Evolutionary conservation across 371 early-diverging fungal genomes (phyloP).

Genomic region (Mucor mucedo): DNA sequence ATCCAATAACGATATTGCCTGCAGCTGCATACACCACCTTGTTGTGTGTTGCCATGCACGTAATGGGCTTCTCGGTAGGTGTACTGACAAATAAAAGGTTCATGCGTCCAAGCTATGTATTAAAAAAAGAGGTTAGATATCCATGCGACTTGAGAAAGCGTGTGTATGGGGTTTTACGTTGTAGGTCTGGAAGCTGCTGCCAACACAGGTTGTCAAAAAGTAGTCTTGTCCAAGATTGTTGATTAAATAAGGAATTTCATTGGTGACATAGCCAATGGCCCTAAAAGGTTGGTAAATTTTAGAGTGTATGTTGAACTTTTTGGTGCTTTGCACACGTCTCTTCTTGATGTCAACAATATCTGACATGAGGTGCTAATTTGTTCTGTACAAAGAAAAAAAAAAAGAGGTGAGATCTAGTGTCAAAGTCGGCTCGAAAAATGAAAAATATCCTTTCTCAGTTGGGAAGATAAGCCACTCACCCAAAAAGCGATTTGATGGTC

Average conservation of each 20-base stretch:
- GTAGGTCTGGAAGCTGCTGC: constrained; percentile 87
- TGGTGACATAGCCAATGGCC: constrained; percentile 89
- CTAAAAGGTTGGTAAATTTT: constrained; percentile 85
- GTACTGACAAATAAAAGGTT: constrained; percentile 67
- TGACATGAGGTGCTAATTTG: constrained; percentile 13
- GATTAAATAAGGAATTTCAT: constrained; percentile 77
- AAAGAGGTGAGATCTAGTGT: not conserved
- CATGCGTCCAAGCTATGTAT: constrained; percentile 44
- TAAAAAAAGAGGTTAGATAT: not conserved
- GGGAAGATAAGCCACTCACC: too few relatives aligned
- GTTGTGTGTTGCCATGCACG: constrained; percentile 71
- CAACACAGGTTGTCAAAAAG: constrained; percentile 86
- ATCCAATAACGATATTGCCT: constrained; percentile 67
- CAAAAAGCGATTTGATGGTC: too few relatives aligned
- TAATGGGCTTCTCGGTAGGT: constrained; percentile 71
- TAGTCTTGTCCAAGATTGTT: constrained; percentile 80
- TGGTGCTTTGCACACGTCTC: constrained; percentile 28
- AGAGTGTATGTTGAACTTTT: constrained; percentile 34
- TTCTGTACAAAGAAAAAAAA: not conserved
- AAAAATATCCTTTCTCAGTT: too few relatives aligned
- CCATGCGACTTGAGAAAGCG: not conserved
- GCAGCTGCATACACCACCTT: constrained; percentile 80
- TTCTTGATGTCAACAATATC: constrained; percentile 18
- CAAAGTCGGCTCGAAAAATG: too few relatives aligned
- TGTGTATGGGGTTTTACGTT: constrained; percentile 50